Conservation (phyloP, 805 yeast genomes). For the Starmerella apis region DNA sequence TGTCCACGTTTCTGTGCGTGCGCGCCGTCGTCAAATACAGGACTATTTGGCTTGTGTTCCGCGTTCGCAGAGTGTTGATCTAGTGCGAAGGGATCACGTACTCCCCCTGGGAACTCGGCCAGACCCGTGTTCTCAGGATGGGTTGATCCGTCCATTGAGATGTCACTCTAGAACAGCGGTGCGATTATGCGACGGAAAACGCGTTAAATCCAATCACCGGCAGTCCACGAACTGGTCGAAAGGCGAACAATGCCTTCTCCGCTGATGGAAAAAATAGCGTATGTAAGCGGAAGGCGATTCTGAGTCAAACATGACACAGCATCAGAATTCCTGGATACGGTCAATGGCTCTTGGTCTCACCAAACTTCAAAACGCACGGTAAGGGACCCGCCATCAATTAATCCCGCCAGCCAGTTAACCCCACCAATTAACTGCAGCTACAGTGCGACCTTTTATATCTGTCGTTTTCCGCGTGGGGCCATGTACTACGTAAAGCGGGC, state of each 20-base stretch:
- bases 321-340: background rate
- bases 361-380: too few species aligned
- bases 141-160: constrained; percentile 17
- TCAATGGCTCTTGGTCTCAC: too few species aligned
- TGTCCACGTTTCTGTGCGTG: constrained; percentile 8
- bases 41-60: background rate
- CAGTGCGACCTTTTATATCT: too few species aligned
- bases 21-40: background rate
- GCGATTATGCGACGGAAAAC: background rate
- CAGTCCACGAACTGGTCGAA: constrained; percentile 3
- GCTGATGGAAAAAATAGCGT: constrained; percentile 5
- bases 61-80: background rate
- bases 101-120: constrained; percentile 8
- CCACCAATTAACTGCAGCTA: too few species aligned
- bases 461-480: too few species aligned
- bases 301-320: background rate
- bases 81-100: constrained; percentile 1
- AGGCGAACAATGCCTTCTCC: constrained; percentile 5
- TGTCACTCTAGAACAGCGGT: background rate
- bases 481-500: constrained; percentile 83
- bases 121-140: constrained; percentile 12
- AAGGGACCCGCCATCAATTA: too few species aligned
- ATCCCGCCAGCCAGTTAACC: too few species aligned
- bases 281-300: constrained; percentile 1
- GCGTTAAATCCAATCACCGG: background rate